Conservation (phyloP, 2,329 filamentous ascomycete genomes). For the Spiromastix sp. region DNA sequence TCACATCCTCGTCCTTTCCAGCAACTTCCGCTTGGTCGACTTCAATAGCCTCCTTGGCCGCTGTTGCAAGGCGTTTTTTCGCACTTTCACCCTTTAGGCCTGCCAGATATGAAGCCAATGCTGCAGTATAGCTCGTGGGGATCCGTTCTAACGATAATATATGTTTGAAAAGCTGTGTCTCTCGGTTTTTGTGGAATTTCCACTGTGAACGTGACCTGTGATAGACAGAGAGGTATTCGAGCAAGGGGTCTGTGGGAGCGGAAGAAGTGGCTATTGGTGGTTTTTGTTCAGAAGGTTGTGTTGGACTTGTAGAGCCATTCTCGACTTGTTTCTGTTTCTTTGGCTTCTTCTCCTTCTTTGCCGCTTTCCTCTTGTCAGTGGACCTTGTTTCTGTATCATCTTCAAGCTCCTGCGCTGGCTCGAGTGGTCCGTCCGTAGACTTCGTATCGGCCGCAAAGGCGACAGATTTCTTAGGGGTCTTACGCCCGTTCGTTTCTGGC, state of each 20-base stretch:
- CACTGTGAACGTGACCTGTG: slow-evolving; percentile 59
- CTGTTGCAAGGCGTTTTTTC: slow-evolving; percentile 52
- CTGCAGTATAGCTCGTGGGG: slow-evolving; percentile 56
- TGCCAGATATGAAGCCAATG: slow-evolving; percentile 66
- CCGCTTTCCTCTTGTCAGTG: slow-evolving; percentile 12
- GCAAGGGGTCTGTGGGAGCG: slow-evolving; percentile 40
- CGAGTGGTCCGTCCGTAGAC: slow-evolving; percentile 38
- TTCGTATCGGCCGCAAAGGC: slow-evolving; percentile 57
- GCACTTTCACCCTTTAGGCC: slow-evolving; percentile 68
- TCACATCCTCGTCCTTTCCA: slow-evolving; percentile 10
- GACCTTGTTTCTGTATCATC: slow-evolving; percentile 12
- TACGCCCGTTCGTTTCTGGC: no score
- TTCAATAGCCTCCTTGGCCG: slow-evolving; percentile 50
- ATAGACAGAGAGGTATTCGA: slow-evolving; percentile 70
- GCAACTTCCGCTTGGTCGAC: slow-evolving; percentile 21
- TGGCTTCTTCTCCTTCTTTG: no score
- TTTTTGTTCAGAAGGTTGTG: slow-evolving; percentile 6
- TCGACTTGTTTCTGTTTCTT: slow-evolving; percentile 8
- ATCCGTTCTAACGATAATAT: slow-evolving; percentile 62
- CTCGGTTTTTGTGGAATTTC: slow-evolving; percentile 96
- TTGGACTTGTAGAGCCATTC: slow-evolving; percentile 2
- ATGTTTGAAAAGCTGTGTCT: slow-evolving; percentile 76
- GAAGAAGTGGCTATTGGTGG: slow-evolving; percentile 2
- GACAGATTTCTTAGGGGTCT: slow-evolving; percentile 45
- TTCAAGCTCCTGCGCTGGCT: slow-evolving; percentile 8